Evolutionary conservation across 805 yeast genomes (phyloP).

Genomic region (Brettanomyces anomalus): DNA sequence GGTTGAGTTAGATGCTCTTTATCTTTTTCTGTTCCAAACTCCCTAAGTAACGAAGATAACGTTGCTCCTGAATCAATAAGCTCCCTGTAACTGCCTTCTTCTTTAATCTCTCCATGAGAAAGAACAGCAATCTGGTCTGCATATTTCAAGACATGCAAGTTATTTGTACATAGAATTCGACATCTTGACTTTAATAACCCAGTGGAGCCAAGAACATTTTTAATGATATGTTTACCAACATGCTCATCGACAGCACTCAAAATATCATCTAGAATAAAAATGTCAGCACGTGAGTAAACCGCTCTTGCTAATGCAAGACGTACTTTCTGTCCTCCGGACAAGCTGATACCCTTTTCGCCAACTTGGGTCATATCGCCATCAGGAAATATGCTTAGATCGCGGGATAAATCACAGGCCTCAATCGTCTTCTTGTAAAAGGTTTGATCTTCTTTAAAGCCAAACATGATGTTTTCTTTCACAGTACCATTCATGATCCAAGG

Average conservation of each 20-base stretch:
- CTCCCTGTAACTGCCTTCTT: constrained; percentile 50
- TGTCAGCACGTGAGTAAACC: constrained; percentile 82
- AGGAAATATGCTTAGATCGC: constrained; percentile 66
- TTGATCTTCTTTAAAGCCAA: constrained; percentile 74
- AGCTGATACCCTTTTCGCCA: constrained; percentile 90
- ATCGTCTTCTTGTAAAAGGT: constrained; percentile 68
- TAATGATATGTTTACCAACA: constrained; percentile 74
- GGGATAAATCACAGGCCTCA: constrained; percentile 74
- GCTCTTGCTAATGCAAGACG: constrained; percentile 87
- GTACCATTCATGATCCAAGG: constrained; percentile 94
- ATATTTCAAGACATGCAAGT: constrained; percentile 66
- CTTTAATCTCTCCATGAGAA: constrained; percentile 58
- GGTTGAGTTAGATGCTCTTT: constrained; percentile 16
- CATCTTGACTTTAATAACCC: constrained; percentile 71
- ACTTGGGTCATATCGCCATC: constrained; percentile 83
- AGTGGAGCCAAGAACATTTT: constrained; percentile 71
- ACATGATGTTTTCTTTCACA: constrained; percentile 74
- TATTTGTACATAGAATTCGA: constrained; percentile 77
- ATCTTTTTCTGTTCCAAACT: constrained; percentile 39
- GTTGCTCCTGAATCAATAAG: constrained; percentile 26
- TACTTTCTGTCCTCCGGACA: constrained; percentile 94
- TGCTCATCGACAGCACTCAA: constrained; percentile 93
- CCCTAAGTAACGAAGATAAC: constrained; percentile 17
- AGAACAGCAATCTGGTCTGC: constrained; percentile 66
- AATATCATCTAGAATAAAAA: constrained; percentile 80